Percentiles rank a stretch among this genome's conserved stretches.
phyloP scores from a whole-genome alignment of 2,329 filamentous ascomycete species.

The Fusarium nematophilum region DNA sequence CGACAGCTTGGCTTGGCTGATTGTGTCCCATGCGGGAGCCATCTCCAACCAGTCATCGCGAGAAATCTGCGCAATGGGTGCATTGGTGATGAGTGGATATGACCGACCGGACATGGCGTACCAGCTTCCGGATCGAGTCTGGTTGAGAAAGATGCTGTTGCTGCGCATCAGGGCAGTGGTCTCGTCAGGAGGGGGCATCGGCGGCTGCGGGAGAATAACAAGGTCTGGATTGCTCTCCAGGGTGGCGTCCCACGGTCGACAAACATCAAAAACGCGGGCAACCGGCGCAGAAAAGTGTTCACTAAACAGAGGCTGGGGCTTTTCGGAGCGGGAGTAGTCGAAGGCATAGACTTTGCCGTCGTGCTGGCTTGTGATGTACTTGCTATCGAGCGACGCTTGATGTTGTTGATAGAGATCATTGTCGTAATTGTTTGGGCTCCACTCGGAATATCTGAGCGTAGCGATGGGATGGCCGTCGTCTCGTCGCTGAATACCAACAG shows the following conservation, averaged over 20 bases:
- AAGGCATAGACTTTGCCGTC: constrained; percentile 88
- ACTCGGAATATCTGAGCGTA: constrained; percentile 92
- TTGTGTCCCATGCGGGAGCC: constrained; percentile 52
- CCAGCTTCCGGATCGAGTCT: constrained; percentile 88
- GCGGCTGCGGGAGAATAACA: constrained; percentile 87
- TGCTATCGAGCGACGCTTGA: constrained; percentile 80
- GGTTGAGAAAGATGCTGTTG: constrained; percentile 84
- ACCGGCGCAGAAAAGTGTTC: constrained; percentile 81
- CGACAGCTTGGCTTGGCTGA: constrained; percentile 61
- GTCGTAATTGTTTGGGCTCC: constrained; percentile 92
- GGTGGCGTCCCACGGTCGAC: constrained; percentile 74
- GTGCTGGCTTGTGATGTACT: constrained; percentile 88
- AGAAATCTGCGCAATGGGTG: constrained; percentile 59
- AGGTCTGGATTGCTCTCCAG: constrained; percentile 77
- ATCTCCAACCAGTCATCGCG: constrained; percentile 61
- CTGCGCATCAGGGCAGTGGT: constrained; percentile 63
- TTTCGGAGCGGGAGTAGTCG: constrained; percentile 69
- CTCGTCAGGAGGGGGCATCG: constrained; percentile 68
- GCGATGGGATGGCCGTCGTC: constrained; percentile 82
- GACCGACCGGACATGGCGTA: constrained; percentile 89
- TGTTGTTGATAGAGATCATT: constrained; percentile 89
- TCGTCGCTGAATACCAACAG: constrained; percentile 82
- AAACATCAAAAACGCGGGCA: constrained; percentile 89
- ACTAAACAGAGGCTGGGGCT: constrained; percentile 69
- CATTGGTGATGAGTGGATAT: constrained; percentile 87